phyloP scores from a whole-genome alignment of 495 filamentous ascomycete genomes.

The Cryomyces antarcticus region DNA sequence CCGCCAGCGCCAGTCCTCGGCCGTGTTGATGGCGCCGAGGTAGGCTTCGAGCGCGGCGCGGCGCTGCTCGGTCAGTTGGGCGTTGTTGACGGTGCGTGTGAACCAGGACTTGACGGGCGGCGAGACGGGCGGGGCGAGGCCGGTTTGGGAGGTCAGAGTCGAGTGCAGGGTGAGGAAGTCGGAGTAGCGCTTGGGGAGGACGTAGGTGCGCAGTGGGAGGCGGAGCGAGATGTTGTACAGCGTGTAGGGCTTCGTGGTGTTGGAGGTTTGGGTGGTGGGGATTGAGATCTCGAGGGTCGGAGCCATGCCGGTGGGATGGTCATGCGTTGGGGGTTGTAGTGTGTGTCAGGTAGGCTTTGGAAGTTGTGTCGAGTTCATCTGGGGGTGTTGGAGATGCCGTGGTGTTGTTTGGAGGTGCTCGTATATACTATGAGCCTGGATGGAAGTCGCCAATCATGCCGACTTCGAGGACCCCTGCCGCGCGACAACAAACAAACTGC shows the following conservation, averaged over 20 bases:
- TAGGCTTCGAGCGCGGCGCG: slow-evolving; percentile 60
- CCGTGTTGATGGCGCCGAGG: slow-evolving; percentile 57
- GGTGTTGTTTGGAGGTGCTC: too few relatives aligned
- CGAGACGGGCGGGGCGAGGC: slow-evolving; percentile 38
- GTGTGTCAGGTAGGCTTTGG: too few relatives aligned
- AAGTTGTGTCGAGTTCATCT: too few relatives aligned
- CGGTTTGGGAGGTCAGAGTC: slow-evolving; percentile 42
- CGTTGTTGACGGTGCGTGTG: slow-evolving; percentile 51
- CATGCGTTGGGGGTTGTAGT: too few relatives aligned
- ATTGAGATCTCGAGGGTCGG: slow-evolving; percentile 53
- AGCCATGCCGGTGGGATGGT: too few relatives aligned
- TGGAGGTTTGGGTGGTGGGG: slow-evolving; percentile 39
- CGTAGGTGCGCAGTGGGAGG: slow-evolving; percentile 71
- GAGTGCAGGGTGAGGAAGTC: slow-evolving; percentile 67
- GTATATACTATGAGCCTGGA: too few relatives aligned
- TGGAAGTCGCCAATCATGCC: too few relatives aligned
- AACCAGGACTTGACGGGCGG: slow-evolving; percentile 78
- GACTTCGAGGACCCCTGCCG: too few relatives aligned
- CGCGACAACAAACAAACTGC: too few relatives aligned
- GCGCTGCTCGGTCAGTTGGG: slow-evolving; percentile 61
- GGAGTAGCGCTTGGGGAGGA: slow-evolving; percentile 81
- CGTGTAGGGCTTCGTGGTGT: slow-evolving; percentile 53
- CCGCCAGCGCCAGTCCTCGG: slow-evolving; percentile 67
- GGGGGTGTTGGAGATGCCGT: too few relatives aligned
- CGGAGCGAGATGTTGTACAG: slow-evolving; percentile 82